Evolutionary conservation across 2,329 filamentous ascomycete species (phyloP).

Genomic region (Exophiala spinifera): DNA sequence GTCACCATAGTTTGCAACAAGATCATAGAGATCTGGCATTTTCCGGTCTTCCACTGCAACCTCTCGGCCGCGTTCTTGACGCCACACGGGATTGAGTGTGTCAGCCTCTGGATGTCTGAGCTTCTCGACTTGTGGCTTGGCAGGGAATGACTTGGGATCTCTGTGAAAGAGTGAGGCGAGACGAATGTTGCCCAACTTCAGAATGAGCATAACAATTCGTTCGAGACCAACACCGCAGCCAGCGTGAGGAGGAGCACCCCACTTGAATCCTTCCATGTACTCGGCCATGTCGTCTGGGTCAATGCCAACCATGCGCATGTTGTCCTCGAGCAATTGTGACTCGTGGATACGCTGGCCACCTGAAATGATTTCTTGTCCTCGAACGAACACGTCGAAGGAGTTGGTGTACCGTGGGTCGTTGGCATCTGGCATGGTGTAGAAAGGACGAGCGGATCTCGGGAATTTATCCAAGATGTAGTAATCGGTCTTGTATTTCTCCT

Average conservation of each 20-base stretch:
- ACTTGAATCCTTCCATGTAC: conserved; percentile 84
- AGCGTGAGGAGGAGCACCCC: conserved; percentile 83
- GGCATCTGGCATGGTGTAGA: conserved; percentile 85
- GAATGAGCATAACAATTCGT: conserved; percentile 78
- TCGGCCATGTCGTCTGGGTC: conserved; percentile 82
- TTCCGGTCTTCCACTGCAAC: conserved; percentile 45
- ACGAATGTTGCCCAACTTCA: conserved; percentile 84
- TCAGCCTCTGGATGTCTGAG: conserved; percentile 86
- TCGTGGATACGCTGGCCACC: conserved; percentile 93
- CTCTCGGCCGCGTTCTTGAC: conserved; percentile 45
- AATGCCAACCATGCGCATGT: conserved; percentile 73
- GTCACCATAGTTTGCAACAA: conserved; percentile 94
- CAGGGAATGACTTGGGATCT: conserved; percentile 81
- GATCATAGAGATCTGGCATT: conserved; percentile 73
- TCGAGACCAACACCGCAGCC: conserved; percentile 88
- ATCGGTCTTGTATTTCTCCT: conserved; percentile 81
- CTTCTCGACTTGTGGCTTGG: conserved; percentile 57
- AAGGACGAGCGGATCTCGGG: conserved; percentile 76
- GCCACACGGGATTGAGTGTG: conserved; percentile 68
- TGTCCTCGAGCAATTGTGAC: conserved; percentile 67
- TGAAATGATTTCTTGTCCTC: conserved; percentile 87
- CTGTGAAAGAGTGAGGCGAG: conserved; percentile 83
- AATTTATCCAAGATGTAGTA: conserved; percentile 96
- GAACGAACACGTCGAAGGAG: conserved; percentile 92
- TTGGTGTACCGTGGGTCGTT: conserved; percentile 73